Evolutionary conservation across 2,329 filamentous ascomycete species (phyloP), one percentile per base, ranked within the genome.

Genomic region (Ustilaginoidea virens): DNA sequence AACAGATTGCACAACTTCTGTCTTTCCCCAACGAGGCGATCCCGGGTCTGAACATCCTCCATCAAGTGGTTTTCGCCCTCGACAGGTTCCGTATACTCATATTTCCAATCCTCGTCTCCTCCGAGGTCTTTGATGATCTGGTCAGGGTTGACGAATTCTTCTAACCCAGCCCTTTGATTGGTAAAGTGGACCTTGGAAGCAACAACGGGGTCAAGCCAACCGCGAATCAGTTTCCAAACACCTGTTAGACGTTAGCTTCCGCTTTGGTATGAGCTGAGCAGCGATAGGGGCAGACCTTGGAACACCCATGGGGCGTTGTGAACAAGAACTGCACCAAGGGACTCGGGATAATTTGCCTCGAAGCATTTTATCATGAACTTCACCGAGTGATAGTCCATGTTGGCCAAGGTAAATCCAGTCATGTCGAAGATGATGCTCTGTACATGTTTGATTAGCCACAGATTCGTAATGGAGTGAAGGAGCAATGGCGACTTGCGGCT

Each of bases 311-410:
- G 90, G 1, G 90, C 76, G 52, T 93, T 93, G 62, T 98, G 90
- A 21, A 98, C 82, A 25, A 96, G 68, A 3, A 96, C 82, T 2
- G 79, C 69, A 17, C 87, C 90, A 1, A 98, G 66, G 27, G 74
- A 87, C 53, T 98, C 90, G 1, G 90, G 90, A 44, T 96, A 98
- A 51, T 98, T 96, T 35, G 90, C 90, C 58, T 98, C 90, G 48
- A 98, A 98, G 53, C 86, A 93, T 55, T 93, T 92, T 54, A 98
- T 94, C 79, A 98, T 94, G 58, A 96, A 98, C 47, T 93, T 98
- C 33, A 98, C 82, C 1, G 90, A 87, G 0, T 80, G 72, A 51
- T 96, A 96, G 52, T 98, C 90, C 90, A 98, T 96, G 55, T 98
- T 98, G 11, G 86, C 78, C 59, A 96, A 66, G 12, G 80, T 80